These are phyloP conservation scores for Hemileccinum impolitum DNA, from an alignment of 768 basidiomycete species.

Conservation along the genomic window DNA sequence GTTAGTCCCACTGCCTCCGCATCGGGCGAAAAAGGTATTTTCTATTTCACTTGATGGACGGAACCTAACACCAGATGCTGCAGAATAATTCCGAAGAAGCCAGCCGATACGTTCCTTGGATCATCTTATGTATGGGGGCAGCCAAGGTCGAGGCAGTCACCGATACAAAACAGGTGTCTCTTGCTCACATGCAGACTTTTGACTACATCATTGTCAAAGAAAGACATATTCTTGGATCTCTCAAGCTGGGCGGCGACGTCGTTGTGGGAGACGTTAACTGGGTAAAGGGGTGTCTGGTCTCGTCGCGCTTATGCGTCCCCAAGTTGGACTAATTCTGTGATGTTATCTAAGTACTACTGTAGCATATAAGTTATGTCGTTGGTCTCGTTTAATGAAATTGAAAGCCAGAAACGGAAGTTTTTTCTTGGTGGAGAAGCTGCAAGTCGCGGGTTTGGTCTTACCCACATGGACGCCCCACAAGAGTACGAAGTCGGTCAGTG, in stretches of 20 bases:
- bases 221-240: conserved; percentile 20
- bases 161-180: conserved; percentile 36
- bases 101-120: conserved; percentile 52
- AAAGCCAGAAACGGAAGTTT: conserved; percentile 14
- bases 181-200: conserved; percentile 34
- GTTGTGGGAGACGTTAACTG: conserved; percentile 56
- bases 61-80: background rate
- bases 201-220: conserved; percentile 66
- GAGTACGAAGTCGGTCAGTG: conserved; percentile 71
- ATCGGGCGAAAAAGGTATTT: conserved; percentile 23
- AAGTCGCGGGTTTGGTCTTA: conserved; percentile 4
- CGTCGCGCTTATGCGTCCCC: conserved; percentile 48
- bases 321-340: conserved; percentile 8
- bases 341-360: conserved; percentile 12
- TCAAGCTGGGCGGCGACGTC: conserved; percentile 24
- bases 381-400: background rate
- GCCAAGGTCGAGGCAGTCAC: conserved; percentile 61
- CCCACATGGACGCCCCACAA: conserved; percentile 36
- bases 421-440: conserved; percentile 3
- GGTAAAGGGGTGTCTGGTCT: conserved; percentile 77
- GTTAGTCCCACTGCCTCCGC: conserved; percentile 43
- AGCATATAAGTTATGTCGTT: conserved; percentile 1
- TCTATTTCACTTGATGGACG: background rate
- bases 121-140: conserved; percentile 80
- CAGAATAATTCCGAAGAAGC: conserved; percentile 33